Percentiles rank a stretch among this genome's conserved stretches.
Conservation (phyloP, 1,284 basidiomycete genomes). For the Singerocomus rubriflavus region DNA sequence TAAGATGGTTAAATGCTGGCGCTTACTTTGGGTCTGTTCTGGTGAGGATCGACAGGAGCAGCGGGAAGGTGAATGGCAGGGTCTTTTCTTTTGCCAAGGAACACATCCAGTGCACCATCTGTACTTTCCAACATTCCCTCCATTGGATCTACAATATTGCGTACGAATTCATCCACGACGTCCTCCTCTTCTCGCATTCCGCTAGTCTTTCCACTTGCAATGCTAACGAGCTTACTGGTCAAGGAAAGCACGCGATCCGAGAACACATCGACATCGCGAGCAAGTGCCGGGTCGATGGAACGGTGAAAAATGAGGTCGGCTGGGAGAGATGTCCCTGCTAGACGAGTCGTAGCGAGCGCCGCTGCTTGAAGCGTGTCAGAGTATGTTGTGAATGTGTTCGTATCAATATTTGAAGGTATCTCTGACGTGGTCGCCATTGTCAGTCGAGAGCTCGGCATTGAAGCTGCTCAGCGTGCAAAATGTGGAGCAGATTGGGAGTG, state of each 20-base stretch:
- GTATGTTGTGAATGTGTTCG: constrained; percentile 37
- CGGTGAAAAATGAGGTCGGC: constrained; percentile 80
- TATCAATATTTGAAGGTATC: constrained; percentile 9
- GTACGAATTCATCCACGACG: constrained; percentile 77
- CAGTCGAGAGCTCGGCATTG: background rate
- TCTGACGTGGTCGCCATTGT: constrained; percentile 17
- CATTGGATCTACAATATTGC: constrained; percentile 77
- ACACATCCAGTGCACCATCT: constrained; percentile 80
- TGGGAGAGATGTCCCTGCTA: constrained; percentile 54
- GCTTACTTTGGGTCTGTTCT: constrained; percentile 23
- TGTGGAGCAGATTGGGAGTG: background rate
- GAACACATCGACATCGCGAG: constrained; percentile 61
- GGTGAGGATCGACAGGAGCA: constrained; percentile 9
- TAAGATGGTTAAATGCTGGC: background rate
- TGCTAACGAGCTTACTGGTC: constrained; percentile 59
- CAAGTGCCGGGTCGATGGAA: constrained; percentile 73
- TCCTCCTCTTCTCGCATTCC: constrained; percentile 73
- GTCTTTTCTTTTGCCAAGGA: constrained; percentile 67
- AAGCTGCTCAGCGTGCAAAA: background rate
- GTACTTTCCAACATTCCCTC: constrained; percentile 85
- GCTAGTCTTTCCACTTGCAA: constrained; percentile 41
- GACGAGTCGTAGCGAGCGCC: constrained; percentile 59
- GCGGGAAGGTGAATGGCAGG: constrained; percentile 58
- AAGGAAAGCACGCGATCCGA: constrained; percentile 60
- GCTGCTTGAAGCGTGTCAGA: constrained; percentile 53